Evolutionary conservation across 2,329 filamentous ascomycete species (phyloP), one percentile per base, ranked within the genome.

Genomic region (Lasiodiplodia hormozganensis): DNA sequence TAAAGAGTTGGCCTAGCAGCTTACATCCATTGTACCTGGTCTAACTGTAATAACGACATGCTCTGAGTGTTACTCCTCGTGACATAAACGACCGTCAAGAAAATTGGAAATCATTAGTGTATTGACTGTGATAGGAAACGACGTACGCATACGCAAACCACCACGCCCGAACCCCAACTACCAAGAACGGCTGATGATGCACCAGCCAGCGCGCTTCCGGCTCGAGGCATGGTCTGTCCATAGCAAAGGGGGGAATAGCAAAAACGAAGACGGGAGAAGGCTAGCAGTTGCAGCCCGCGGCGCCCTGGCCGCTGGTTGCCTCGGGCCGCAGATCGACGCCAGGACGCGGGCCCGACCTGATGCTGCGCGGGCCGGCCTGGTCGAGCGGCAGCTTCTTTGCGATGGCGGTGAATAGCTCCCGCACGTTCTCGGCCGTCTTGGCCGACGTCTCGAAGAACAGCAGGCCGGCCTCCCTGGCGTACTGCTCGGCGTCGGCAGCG

Each of bases 371-470:
- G n/a, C 94, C 95, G 62, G 90, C 94, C 82, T 98, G 96, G 78
- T 99, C 96, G 74, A 98, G 90, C 38, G 96, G 96, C 72, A 99
- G 86, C 83, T 97, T 98, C 90, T 95, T 97, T 71, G 96, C 96
- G 78, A 99, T 98, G 69, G 94, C 94, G 52, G 95, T 97, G 83
- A 99, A 99, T 65, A 99, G 86, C 74, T 98, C 96, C 76, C 90
- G 89, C 67, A 99, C 96, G 76, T 99, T 99, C 83, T 97, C 94
- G 69, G 94, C 92, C 47, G 95, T 97, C 87, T 99, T 99, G 73
- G 96, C 96, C 12, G 94, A 97, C 3, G 96, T 99, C 82, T 99
- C 96, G 80, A 99, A 99, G 86, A 99, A 99, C 66, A 99, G 87
- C 6, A 99, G 88, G 52, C 93, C 93, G 62, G 95, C 94, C 82